Percentiles rank a stretch among this genome's conserved stretches.
phyloP scores from a whole-genome alignment of 805 yeast genomes.

The Wickerhamiella allomyrinae region DNA sequence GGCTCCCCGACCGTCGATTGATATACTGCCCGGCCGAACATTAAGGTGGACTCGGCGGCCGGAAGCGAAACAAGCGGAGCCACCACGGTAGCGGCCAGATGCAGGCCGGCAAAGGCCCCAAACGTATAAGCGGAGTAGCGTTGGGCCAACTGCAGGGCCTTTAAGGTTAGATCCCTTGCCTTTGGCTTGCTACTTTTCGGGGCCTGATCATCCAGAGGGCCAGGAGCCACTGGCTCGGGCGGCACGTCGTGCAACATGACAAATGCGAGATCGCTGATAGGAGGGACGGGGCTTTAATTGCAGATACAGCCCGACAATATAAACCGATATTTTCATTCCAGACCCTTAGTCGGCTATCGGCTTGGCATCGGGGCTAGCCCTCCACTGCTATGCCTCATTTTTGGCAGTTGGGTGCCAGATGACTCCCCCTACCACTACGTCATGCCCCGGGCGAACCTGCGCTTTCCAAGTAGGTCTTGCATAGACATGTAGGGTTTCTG shows the following conservation, averaged over 20 bases:
- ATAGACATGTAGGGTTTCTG: neutral
- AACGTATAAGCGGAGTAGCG: conserved; percentile 49
- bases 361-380: too few relatives aligned
- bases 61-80: conserved; percentile 36
- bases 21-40: conserved; percentile 48
- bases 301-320: too few relatives aligned
- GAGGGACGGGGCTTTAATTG: too few relatives aligned
- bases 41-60: conserved; percentile 39
- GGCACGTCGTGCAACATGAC: neutral
- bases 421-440: too few relatives aligned
- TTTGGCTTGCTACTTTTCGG: neutral
- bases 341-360: too few relatives aligned
- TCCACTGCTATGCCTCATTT: too few relatives aligned
- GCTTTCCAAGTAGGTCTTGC: too few relatives aligned
- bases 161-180: neutral
- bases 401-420: too few relatives aligned
- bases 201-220: neutral
- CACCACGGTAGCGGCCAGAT: conserved; percentile 38
- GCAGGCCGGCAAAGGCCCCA: conserved; percentile 42
- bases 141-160: conserved; percentile 27
- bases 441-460: too few relatives aligned
- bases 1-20: conserved; percentile 40
- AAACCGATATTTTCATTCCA: too few relatives aligned
- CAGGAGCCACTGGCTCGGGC: neutral
- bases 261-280: neutral